A percentile compares a stretch with the other conserved stretches of the same genome.
These are phyloP conservation scores for Lasiodiplodia theobromae DNA, from an alignment of 2,329 filamentous ascomycete species.

Conservation along the genomic window DNA sequence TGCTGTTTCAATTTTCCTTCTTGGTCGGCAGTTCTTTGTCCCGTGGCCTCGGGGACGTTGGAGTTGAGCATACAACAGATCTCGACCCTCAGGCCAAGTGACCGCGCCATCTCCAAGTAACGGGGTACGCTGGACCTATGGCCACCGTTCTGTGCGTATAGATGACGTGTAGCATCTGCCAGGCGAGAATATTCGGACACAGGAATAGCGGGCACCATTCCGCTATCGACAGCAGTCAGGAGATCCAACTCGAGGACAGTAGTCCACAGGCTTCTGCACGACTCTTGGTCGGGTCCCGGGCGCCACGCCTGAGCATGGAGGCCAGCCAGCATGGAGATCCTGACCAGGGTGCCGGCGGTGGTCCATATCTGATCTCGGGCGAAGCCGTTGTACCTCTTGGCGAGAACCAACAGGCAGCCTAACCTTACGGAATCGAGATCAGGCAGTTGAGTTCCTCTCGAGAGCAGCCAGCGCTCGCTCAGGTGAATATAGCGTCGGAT, in stretches of 20 bases:
- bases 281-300: slow-evolving; percentile 46
- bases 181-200: not conserved
- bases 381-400: slow-evolving; percentile 22
- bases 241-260: slow-evolving; percentile 54
- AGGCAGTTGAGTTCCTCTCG: slow-evolving; percentile 1
- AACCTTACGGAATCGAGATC: slow-evolving; percentile 11
- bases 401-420: slow-evolving; percentile 11
- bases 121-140: not conserved
- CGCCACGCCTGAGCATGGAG: slow-evolving; percentile 50
- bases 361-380: slow-evolving; percentile 13
- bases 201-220: slow-evolving; percentile 30
- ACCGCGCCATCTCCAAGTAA: not conserved
- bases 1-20: slow-evolving; percentile 10
- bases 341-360: slow-evolving; percentile 45
- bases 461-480: slow-evolving; percentile 17
- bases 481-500: slow-evolving; percentile 16
- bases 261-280: slow-evolving; percentile 53
- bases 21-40: slow-evolving; percentile 3
- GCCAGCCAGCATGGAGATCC: slow-evolving; percentile 53
- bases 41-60: not conserved
- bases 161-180: not conserved
- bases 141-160: not conserved
- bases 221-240: slow-evolving; percentile 36
- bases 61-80: slow-evolving; percentile 25
- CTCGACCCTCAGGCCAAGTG: slow-evolving; percentile 14